Conservation (phyloP, 345 rosid species). For the Barbarea vulgaris region DNA sequence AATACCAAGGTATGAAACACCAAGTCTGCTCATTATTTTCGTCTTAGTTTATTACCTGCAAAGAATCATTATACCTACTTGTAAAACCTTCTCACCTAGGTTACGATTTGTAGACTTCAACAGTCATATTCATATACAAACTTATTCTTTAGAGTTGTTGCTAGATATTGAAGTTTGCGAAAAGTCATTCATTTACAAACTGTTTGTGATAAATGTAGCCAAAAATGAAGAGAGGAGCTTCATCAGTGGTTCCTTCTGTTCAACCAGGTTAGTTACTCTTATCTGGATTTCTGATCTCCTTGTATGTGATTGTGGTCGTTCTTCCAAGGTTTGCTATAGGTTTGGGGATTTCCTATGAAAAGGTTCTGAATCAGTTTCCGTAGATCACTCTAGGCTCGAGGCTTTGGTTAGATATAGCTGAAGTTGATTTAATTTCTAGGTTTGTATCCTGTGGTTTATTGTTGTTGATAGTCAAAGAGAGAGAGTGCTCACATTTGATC, state of each 20-base stretch:
- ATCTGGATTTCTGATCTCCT: neutral
- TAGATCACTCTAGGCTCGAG: neutral
- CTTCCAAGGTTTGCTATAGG: conserved; percentile 2
- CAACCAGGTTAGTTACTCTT: conserved; percentile 58
- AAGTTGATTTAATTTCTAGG: neutral
- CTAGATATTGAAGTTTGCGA: conserved; percentile 16
- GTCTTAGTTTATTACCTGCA: conserved; percentile 5
- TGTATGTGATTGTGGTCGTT: conserved; percentile 15
- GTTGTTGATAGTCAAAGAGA: conserved; percentile 2
- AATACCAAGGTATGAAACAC: conserved; percentile 65
- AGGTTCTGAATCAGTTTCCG: neutral
- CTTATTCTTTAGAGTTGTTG: conserved; percentile 3
- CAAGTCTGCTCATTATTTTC: neutral
- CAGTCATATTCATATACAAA: neutral
- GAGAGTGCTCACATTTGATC: neutral
- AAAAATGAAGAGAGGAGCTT: conserved; percentile 74
- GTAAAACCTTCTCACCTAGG: conserved; percentile 23
- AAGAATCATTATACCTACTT: conserved; percentile 5
- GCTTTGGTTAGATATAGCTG: neutral
- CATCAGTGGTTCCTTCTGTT: conserved; percentile 39
- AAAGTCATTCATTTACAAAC: neutral
- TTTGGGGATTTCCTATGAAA: neutral
- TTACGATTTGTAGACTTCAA: neutral
- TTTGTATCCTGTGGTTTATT: conserved; percentile 1
- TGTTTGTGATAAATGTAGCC: conserved; percentile 50